A percentile compares a stretch with the other conserved stretches of the same genome.
Conservation (phyloP, 352 stramenopile genomes). For the Phytophthora rubi region DNA sequence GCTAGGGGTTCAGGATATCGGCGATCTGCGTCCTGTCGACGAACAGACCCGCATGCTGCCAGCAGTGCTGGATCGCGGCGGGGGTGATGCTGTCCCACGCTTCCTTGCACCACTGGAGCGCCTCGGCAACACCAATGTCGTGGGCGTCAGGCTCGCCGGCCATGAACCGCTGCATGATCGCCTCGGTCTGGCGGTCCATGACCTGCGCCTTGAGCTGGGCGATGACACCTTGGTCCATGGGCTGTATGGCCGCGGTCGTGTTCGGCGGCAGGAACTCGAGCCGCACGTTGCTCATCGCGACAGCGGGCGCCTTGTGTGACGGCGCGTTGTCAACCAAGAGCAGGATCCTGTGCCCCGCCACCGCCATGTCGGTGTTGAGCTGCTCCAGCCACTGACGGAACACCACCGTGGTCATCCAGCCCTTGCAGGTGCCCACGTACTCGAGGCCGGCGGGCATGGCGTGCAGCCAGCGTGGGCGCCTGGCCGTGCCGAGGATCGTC, state of each 20-base stretch:
- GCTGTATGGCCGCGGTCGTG: conserved; percentile 6
- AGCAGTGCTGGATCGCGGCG: not conserved
- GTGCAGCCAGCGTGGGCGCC: conserved; percentile 4
- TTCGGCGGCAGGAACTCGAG: conserved; percentile 1
- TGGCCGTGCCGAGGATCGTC: not conserved
- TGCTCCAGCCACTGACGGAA: conserved; percentile 3
- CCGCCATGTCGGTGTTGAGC: conserved; percentile 3
- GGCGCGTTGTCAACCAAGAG: not conserved
- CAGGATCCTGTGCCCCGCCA: not conserved
- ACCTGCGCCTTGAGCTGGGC: not conserved
- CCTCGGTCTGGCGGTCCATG: not conserved
- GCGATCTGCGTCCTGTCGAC: not conserved
- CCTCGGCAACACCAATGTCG: not conserved
- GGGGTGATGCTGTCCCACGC: not conserved
- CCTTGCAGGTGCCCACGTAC: conserved; percentile 6
- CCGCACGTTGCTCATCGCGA: not conserved
- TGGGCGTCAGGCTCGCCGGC: not conserved
- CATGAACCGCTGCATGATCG: not conserved
- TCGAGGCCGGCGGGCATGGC: not conserved
- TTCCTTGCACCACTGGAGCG: not conserved
- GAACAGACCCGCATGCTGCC: not conserved
- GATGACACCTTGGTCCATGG: conserved; percentile 2
- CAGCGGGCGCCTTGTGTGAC: not conserved
- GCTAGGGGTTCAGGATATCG: not conserved
- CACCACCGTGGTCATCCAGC: conserved; percentile 11